Evolutionary conservation across 495 filamentous ascomycete genomes (phyloP).

Genomic region (Xylaria longipes): DNA sequence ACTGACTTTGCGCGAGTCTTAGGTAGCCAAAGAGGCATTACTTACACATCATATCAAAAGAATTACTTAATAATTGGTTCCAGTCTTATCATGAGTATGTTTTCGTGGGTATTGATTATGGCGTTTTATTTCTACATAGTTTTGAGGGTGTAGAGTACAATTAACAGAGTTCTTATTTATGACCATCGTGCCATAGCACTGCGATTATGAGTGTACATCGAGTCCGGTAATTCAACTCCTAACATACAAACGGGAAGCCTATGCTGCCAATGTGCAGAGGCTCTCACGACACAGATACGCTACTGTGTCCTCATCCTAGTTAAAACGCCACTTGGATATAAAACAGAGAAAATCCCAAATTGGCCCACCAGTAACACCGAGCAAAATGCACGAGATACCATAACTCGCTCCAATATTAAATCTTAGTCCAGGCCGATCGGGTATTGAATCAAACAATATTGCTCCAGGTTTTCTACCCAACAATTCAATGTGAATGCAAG

Average conservation of each 20-base stretch:
- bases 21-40: neutral
- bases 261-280: conserved; percentile 6
- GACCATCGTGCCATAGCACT: conserved; percentile 12
- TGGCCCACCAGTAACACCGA: conserved; percentile 22
- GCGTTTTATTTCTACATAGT: neutral
- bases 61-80: neutral
- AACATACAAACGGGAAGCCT: conserved; percentile 16
- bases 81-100: neutral
- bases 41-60: neutral
- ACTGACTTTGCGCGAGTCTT: neutral
- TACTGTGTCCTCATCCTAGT: neutral
- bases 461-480: neutral
- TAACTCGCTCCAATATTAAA: neutral
- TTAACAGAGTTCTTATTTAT: conserved; percentile 14
- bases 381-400: conserved; percentile 20
- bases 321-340: conserved; percentile 22
- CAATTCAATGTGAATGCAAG: conserved; percentile 1
- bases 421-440: neutral
- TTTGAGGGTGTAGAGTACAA: neutral
- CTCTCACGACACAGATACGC: neutral
- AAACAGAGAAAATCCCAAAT: conserved; percentile 22
- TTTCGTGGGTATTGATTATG: neutral
- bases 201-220: conserved; percentile 22
- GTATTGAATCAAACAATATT: neutral
- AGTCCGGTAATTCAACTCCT: conserved; percentile 1